phyloP scores from a whole-genome alignment of 495 filamentous ascomycete species.

The Darksidea phi region DNA sequence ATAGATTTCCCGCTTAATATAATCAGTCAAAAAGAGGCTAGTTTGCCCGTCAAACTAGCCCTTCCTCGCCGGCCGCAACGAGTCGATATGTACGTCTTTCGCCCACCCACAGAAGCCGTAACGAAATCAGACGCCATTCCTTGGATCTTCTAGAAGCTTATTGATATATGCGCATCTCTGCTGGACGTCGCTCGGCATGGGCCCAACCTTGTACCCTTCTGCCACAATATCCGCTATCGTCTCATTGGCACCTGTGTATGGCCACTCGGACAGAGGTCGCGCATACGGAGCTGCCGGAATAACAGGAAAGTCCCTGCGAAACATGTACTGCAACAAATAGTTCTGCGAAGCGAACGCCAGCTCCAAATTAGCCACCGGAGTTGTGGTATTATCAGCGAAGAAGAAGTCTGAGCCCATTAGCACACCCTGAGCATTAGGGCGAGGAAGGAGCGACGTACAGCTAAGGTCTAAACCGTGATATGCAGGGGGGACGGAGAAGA shows the following conservation, averaged over 20 bases:
- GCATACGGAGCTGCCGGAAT: neutral
- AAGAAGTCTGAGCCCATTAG: neutral
- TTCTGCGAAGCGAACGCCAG: neutral
- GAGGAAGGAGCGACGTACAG: neutral
- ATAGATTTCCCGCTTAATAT: too few species aligned
- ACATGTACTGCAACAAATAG: neutral
- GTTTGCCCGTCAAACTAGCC: too few species aligned
- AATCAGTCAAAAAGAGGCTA: too few species aligned
- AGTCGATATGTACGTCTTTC: too few species aligned
- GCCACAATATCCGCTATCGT: neutral
- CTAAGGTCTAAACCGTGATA: neutral
- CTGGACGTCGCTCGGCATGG: neutral
- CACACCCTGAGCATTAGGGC: too few species aligned
- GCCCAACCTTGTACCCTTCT: neutral
- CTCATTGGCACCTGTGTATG: neutral
- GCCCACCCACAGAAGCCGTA: neutral
- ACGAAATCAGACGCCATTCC: neutral
- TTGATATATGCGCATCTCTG: neutral
- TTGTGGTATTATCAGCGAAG: slow-evolving; percentile 2
- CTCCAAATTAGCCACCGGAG: neutral
- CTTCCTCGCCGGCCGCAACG: too few species aligned
- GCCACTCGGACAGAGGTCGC: neutral
- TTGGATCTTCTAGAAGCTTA: neutral
- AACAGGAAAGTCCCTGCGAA: neutral
- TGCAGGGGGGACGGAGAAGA: neutral